These are phyloP conservation scores for Lagenidium giganteum DNA, from an alignment of 352 stramenopile genomes.

Conservation along the genomic window DNA sequence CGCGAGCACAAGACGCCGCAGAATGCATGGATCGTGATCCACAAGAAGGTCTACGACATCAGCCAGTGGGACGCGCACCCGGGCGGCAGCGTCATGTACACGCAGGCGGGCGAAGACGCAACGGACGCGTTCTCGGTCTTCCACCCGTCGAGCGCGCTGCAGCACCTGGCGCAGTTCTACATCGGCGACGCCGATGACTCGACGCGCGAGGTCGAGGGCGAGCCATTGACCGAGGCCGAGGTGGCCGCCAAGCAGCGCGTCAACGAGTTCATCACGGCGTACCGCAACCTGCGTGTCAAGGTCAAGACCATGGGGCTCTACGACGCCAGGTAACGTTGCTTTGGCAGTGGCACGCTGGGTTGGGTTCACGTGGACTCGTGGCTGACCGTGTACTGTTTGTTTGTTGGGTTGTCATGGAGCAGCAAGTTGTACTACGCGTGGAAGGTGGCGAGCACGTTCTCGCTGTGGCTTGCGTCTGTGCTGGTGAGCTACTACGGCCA, in stretches of 20 bases:
- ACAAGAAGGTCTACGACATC: constrained; percentile 91
- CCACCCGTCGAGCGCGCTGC: constrained; percentile 91
- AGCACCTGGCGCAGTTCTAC: constrained; percentile 95
- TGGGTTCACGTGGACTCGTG: neutral
- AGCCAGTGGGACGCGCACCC: constrained; percentile 83
- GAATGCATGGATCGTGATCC: constrained; percentile 87
- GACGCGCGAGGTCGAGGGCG: constrained; percentile 23
- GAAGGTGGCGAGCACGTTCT: constrained; percentile 93
- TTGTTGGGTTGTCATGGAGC: no score
- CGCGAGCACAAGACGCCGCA: constrained; percentile 67
- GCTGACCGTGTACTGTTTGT: constrained; percentile 4
- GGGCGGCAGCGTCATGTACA: constrained; percentile 94
- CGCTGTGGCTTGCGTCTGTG: constrained; percentile 81
- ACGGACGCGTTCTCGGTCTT: constrained; percentile 99
- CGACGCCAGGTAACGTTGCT: no score
- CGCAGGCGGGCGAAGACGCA: constrained; percentile 96
- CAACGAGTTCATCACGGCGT: constrained; percentile 94
- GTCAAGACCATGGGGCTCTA: constrained; percentile 95
- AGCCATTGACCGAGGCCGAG: constrained; percentile 37
- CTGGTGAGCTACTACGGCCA: constrained; percentile 88
- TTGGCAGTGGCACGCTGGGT: neutral
- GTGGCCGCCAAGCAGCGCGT: constrained; percentile 51
- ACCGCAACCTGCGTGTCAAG: constrained; percentile 93
- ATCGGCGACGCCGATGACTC: constrained; percentile 93
- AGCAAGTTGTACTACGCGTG: constrained; percentile 92